Conservation (phyloP, 139 green algal genomes). For the Tetraselmis chui region DNA sequence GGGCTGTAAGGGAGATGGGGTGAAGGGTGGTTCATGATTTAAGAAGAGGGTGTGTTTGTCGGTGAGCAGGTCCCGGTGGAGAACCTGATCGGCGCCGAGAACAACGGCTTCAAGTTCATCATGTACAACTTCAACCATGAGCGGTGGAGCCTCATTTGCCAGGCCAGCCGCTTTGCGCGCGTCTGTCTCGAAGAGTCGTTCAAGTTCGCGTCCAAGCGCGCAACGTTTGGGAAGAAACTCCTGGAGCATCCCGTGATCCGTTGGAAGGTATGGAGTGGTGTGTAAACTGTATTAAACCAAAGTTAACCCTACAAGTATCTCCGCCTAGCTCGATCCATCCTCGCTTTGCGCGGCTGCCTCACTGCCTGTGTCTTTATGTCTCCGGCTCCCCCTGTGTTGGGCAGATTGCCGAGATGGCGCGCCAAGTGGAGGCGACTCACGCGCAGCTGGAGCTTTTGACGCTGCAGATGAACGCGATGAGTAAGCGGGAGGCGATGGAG, state of each 20-base stretch:
- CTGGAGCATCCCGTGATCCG: constrained; percentile 20
- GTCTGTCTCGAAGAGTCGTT: constrained; percentile 16
- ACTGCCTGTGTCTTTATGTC: too few relatives aligned
- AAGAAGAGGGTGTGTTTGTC: too few relatives aligned
- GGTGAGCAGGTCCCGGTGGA: constrained; percentile 1
- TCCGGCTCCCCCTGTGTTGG: too few relatives aligned
- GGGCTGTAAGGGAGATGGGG: too few relatives aligned
- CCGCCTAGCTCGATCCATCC: too few relatives aligned
- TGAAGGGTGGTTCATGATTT: too few relatives aligned
- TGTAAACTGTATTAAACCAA: too few relatives aligned
- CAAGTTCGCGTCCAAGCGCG: constrained; percentile 5
- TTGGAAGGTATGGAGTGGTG: constrained; percentile 3
- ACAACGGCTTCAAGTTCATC: constrained; percentile 25
- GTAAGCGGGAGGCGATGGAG: constrained; percentile 12
- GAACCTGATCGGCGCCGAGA: constrained; percentile 16
- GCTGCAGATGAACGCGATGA: constrained; percentile 16
- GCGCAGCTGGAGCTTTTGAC: constrained; percentile 14
- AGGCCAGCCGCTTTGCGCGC: constrained; percentile 12
- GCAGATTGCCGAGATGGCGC: constrained; percentile 22
- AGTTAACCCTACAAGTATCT: too few relatives aligned
- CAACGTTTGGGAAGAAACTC: constrained; percentile 19
- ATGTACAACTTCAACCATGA: constrained; percentile 31
- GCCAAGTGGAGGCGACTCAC: constrained; percentile 17
- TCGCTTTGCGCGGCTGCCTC: too few relatives aligned
- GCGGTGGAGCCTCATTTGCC: constrained; percentile 3